Conservation (phyloP, 352 stramenopile genomes). For the Phytophthora vignae region DNA sequence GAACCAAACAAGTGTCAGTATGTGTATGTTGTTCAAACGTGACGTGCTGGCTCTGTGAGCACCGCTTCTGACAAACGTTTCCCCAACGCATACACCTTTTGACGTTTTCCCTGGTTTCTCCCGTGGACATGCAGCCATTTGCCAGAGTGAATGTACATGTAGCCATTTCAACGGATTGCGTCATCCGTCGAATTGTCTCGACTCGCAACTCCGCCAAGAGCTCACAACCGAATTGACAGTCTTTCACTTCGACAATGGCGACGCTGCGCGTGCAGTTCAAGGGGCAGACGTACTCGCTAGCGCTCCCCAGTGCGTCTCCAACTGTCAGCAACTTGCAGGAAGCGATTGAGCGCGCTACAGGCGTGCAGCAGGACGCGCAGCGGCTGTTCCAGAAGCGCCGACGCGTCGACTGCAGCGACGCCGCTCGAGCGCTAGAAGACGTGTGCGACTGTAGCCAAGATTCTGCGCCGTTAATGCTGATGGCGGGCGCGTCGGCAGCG, state of each 20-base stretch:
- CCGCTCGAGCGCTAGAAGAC: constrained; percentile 16
- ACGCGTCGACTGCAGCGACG: constrained; percentile 48
- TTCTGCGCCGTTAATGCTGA: constrained; percentile 42
- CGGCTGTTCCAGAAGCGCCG: constrained; percentile 67
- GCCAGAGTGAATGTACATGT: neutral
- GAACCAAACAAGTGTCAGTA: no score
- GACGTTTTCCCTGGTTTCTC: neutral
- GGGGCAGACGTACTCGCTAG: constrained; percentile 40
- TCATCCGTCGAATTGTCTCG: neutral
- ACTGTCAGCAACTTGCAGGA: constrained; percentile 52
- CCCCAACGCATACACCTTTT: no score
- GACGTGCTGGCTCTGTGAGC: no score
- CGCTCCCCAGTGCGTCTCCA: constrained; percentile 31
- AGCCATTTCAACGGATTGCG: neutral
- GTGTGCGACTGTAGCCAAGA: constrained; percentile 38
- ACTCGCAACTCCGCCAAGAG: neutral
- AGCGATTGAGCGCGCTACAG: constrained; percentile 37
- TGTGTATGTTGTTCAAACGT: no score
- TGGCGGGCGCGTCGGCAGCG: constrained; percentile 52
- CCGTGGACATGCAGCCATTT: constrained; percentile 15
- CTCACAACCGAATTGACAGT: constrained; percentile 38
- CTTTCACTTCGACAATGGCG: constrained; percentile 25
- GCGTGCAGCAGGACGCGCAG: constrained; percentile 52
- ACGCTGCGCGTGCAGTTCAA: constrained; percentile 60
- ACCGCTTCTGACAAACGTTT: no score